A percentile compares a stretch with the other conserved stretches of the same genome.
phyloP scores from a whole-genome alignment of 2,329 filamentous ascomycete genomes.

The Aureobasidium sp. region DNA sequence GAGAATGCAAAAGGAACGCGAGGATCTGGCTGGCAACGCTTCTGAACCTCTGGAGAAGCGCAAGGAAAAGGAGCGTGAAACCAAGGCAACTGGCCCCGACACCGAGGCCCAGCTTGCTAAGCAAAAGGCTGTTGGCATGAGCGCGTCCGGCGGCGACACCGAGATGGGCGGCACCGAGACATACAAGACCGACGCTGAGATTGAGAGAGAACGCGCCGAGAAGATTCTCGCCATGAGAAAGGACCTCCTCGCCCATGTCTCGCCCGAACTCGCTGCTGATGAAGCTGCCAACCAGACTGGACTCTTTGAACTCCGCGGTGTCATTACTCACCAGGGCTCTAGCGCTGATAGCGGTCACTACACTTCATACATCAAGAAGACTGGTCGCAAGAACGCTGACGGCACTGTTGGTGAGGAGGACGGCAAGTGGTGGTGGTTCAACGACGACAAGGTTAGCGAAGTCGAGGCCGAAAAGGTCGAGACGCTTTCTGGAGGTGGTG shows the following conservation, averaged over 20 bases:
- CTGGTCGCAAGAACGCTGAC: slow-evolving; percentile 61
- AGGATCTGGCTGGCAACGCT: slow-evolving; percentile 36
- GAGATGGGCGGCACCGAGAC: slow-evolving; percentile 74
- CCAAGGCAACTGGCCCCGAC: slow-evolving; percentile 27
- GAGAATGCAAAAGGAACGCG: slow-evolving; percentile 52
- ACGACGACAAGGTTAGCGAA: slow-evolving; percentile 94
- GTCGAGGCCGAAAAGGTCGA: slow-evolving; percentile 88
- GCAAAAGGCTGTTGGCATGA: slow-evolving; percentile 38
- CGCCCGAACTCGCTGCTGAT: slow-evolving; percentile 66
- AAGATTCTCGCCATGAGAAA: slow-evolving; percentile 76
- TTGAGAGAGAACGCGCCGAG: slow-evolving; percentile 76
- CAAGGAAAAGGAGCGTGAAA: slow-evolving; percentile 67
- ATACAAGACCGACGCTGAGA: slow-evolving; percentile 90
- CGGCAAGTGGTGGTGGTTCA: slow-evolving; percentile 99
- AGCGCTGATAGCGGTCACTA: slow-evolving; percentile 98
- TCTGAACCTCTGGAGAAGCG: slow-evolving; percentile 79
- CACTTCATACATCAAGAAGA: slow-evolving; percentile 95
- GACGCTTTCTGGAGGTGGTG: slow-evolving; percentile 81
- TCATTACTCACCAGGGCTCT: slow-evolving; percentile 93
- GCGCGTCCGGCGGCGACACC: slow-evolving; percentile 52
- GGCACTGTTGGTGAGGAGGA: slow-evolving; percentile 76
- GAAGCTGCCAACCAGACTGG: slow-evolving; percentile 87
- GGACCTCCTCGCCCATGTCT: slow-evolving; percentile 73
- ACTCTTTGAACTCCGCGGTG: slow-evolving; percentile 86
- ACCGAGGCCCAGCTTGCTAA: slow-evolving; percentile 42